Evolutionary conservation across 2,329 filamentous ascomycete species (phyloP).

Genomic region (Colletotrichum godetiae): DNA sequence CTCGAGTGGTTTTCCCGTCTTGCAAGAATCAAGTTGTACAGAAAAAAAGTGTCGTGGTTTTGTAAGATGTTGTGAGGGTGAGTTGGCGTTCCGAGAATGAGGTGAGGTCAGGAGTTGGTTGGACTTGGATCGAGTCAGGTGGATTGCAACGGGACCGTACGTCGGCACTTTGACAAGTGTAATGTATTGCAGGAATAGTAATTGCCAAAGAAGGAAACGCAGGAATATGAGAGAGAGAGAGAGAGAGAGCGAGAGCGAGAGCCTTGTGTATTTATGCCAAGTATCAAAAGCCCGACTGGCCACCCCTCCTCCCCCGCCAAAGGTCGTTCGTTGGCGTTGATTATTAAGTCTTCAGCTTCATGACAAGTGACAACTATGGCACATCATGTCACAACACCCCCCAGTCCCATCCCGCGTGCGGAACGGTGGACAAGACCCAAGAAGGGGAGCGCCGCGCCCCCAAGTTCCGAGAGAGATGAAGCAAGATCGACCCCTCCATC

Average conservation of each 20-base stretch:
- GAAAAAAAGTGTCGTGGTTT: neutral
- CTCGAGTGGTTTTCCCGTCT: no score
- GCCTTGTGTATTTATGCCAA: neutral
- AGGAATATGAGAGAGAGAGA: neutral
- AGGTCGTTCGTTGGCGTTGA: neutral
- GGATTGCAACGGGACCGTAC: neutral
- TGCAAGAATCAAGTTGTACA: neutral
- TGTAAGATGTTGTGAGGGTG: neutral
- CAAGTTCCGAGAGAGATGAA: neutral
- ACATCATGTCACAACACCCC: neutral
- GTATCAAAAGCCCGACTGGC: neutral
- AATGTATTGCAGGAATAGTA: neutral
- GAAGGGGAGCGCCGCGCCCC: neutral
- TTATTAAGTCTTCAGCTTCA: neutral
- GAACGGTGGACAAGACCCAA: neutral
- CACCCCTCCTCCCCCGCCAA: neutral
- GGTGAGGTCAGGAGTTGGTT: neutral
- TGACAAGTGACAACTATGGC: neutral
- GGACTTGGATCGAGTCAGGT: neutral
- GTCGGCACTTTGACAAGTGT: neutral
- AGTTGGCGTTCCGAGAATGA: neutral
- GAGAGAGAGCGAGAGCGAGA: neutral
- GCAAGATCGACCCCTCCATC: neutral
- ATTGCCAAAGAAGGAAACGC: neutral
- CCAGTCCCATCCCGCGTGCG: neutral